Base-by-base conservation (phyloP, 768 basidiomycete genomes). In the Ramaria sp. region DNA sequence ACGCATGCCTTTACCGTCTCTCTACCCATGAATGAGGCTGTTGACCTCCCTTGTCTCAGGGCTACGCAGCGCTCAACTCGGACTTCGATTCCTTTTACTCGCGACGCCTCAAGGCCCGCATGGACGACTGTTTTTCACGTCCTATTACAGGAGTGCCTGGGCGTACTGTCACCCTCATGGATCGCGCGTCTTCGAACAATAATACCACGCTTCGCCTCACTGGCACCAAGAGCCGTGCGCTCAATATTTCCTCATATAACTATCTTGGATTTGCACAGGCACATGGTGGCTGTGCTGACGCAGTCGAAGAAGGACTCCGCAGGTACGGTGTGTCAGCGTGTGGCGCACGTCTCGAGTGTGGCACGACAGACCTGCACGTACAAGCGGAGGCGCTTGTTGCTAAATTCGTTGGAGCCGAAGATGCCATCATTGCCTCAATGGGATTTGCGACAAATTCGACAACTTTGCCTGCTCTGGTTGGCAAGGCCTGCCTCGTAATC, bases 1-100 rank as follows among this genome's bases (percentile, higher is more conserved):
- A 37, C 34, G 9, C 13, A 7, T 37, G 13, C 34, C 13, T 31
- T 13, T 30, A 1, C 27, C 5, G 19, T 37, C 2, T n/a, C 19
- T 53, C n/a, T 7, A 7, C 39, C 37, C 51, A 0, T 17, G 57
- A 34, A n/a, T 55, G 58, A 45, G 13, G 4, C 57, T 58, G 47
- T 30, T 54, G 52, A 58, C 52, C 52, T 57, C 45, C 13, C 7
- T 50, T 38, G 13, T 30, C 51, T 42, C 69, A 97, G 92, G 96
- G 95, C 57, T 94, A 96, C 66, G 95, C 94, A 1, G 89, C 96
- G 5, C 78, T 98, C 59, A 95, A 92, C 72, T 96, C 93, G 9
- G 96, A 98, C 69, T 98, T 98, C 63, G 95, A 98, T 70, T 98
- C 96, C 6, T 99, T 98, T 75, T 98, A 98, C 77, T 95, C 94